phyloP scores from a whole-genome alignment of 768 basidiomycete genomes.

The Glaciozyma martinii region DNA sequence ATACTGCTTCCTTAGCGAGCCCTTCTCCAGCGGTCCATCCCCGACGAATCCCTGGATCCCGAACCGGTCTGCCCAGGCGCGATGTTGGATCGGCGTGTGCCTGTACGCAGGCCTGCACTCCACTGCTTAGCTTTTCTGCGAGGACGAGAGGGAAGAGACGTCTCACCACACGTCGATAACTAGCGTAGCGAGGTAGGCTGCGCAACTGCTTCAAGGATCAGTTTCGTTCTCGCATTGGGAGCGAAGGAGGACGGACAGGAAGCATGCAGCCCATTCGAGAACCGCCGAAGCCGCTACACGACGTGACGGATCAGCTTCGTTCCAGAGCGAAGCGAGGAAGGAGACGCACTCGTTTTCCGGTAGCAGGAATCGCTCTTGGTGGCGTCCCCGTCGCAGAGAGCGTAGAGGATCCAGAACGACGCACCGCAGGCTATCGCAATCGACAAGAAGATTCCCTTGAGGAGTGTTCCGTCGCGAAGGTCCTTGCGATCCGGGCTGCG shows the following conservation, averaged over 20 bases:
- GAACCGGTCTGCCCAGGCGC: not conserved
- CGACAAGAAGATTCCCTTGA: constrained; percentile 11
- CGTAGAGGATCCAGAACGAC: not conserved
- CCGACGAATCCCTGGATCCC: not conserved
- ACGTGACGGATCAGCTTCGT: not conserved
- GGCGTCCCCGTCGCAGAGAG: constrained; percentile 5
- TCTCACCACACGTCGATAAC: constrained; percentile 18
- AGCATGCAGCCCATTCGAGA: constrained; percentile 14
- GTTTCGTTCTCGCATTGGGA: too few relatives aligned
- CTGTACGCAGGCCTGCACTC: constrained; percentile 6
- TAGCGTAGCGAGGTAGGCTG: constrained; percentile 13
- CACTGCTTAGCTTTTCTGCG: too few relatives aligned
- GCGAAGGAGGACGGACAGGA: not conserved
- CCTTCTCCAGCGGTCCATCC: too few relatives aligned
- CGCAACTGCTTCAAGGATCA: too few relatives aligned
- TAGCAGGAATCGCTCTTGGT: constrained; percentile 3
- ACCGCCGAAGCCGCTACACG: constrained; percentile 11
- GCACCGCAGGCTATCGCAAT: not conserved
- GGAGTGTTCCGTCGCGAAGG: constrained; percentile 6
- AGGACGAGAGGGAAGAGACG: not conserved
- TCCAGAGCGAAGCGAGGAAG: not conserved
- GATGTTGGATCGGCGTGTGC: not conserved
- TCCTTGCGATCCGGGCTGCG: constrained; percentile 22
- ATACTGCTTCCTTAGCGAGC: too few relatives aligned
- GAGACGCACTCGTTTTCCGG: constrained; percentile 4